Base-by-base conservation (phyloP, 352 stramenopile genomes). In the Phytophthora pinifolia region DNA sequence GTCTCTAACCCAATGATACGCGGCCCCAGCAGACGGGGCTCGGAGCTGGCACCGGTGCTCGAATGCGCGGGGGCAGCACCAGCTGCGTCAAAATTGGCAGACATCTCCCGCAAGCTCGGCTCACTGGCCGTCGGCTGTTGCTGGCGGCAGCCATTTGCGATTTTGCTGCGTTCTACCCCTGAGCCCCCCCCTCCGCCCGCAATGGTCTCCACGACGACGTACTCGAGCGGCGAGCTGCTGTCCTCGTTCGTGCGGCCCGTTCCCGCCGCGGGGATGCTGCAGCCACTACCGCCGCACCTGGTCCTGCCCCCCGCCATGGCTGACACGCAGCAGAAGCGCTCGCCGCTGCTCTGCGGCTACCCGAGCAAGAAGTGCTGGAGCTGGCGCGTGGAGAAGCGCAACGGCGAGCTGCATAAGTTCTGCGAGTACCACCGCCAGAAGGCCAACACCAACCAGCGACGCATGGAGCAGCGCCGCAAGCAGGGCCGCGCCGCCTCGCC, bases 291-390 rank as follows among this genome's bases (percentile, higher is more conserved):
- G 22, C 35, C 37, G 3, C 52, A 68, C 30, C 9, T 74, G 54
- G 32, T 55, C 35, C 54, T 70, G 22, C 33, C 25, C 10, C 17
- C 22, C 37, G 27, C 29, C 15, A 46, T 66, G 44, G 29, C 41
- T 5, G 49, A 69, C 15, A 17, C 53, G 30, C 33, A 44, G 31
- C 68, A 73, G 32, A 81, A 82, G 60, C 74, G 74, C 37, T 84
- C 74, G 35, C 74, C 74, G 38, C 48, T 84, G 54, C 68, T 84
- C 20, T 84, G 74, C 45, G 74, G 74, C 41, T 92, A 92, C 62
- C 79, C 79, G 48, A 90, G 79, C 77, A 91, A 91, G 59, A 89
- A 89, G 69, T 92, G 83, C 74, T 88, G 72, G 70, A 89, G 82
- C 58, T 72, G 68, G 65, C 83, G 80, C 49, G 80, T 89, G 2